Evolutionary conservation across 2,329 filamentous ascomycete genomes (phyloP).

Genomic region (Phialemonium atrogriseum): DNA sequence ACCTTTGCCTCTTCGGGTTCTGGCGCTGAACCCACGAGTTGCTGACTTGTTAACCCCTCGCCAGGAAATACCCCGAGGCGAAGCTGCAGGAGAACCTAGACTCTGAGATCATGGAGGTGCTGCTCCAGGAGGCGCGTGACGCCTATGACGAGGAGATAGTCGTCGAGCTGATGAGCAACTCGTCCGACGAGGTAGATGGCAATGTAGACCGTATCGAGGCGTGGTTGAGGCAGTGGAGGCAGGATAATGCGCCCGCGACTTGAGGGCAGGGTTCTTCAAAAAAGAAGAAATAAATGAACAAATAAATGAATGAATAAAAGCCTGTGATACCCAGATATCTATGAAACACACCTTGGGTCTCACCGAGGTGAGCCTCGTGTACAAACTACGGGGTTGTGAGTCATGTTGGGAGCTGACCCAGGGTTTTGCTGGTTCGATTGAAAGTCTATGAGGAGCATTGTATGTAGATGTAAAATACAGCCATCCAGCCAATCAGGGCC

Average conservation of each 20-base stretch:
- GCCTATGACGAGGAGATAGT: slow-evolving; percentile 82
- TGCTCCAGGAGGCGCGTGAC: slow-evolving; percentile 83
- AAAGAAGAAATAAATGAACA: not conserved
- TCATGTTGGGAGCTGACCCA: too few species aligned
- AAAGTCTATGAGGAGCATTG: too few species aligned
- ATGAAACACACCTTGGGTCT: too few species aligned
- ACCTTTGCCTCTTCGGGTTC: not conserved
- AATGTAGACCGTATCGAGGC: slow-evolving; percentile 77
- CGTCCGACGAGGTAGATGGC: slow-evolving; percentile 73
- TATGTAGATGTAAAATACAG: too few species aligned
- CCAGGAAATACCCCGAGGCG: slow-evolving; percentile 68
- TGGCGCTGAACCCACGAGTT: slow-evolving; percentile 1
- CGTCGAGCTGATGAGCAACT: slow-evolving; percentile 78
- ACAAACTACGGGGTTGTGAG: too few species aligned
- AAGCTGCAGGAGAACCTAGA: slow-evolving; percentile 97
- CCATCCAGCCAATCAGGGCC: too few species aligned
- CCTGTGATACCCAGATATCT: too few species aligned
- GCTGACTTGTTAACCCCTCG: too few species aligned
- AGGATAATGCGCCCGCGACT: slow-evolving; percentile 39
- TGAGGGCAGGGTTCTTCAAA: not conserved
- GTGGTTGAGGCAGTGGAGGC: slow-evolving; percentile 80
- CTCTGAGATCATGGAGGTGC: slow-evolving; percentile 93
- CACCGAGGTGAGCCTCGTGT: too few species aligned
- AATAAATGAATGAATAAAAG: not conserved
- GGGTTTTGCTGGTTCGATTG: too few species aligned